Evolutionary conservation across 2,329 filamentous ascomycete genomes (phyloP).

Genomic region (Colletotrichum phormii): DNA sequence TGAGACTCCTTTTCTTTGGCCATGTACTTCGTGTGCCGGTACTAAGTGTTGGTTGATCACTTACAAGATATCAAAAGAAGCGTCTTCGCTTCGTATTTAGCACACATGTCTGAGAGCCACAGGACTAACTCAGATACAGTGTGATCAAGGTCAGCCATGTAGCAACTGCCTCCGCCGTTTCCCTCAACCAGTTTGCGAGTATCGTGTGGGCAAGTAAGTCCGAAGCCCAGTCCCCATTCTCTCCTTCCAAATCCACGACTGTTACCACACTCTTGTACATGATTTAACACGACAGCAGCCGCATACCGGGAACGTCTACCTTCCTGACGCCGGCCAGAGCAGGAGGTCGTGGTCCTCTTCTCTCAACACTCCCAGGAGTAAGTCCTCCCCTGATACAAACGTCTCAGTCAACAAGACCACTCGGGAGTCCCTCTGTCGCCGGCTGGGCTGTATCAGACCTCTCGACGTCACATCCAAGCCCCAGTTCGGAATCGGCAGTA

Average conservation of each 20-base stretch:
- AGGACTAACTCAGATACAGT: constrained; percentile 48
- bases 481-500: not conserved
- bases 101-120: not conserved
- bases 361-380: constrained; percentile 31
- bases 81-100: not conserved
- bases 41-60: not conserved
- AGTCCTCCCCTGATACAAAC: constrained; percentile 37
- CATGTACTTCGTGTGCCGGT: not conserved
- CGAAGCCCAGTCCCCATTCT: not conserved
- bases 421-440: not conserved
- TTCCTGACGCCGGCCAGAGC: constrained; percentile 22
- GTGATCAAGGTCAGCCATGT: constrained; percentile 65
- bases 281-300: constrained; percentile 11
- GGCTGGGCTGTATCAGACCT: not conserved
- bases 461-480: not conserved
- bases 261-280: not conserved
- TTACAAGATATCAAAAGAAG: not conserved
- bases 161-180: constrained; percentile 65
- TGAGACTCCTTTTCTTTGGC: not conserved
- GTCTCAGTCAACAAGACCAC: constrained; percentile 14
- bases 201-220: constrained; percentile 47
- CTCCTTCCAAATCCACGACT: not conserved
- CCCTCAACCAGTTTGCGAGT: constrained; percentile 63
- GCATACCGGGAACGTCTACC: constrained; percentile 29
- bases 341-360: constrained; percentile 5